These are phyloP conservation scores for Sugiyamaella chiloensis DNA, from an alignment of 805 yeast genomes.

Conservation along the genomic window DNA sequence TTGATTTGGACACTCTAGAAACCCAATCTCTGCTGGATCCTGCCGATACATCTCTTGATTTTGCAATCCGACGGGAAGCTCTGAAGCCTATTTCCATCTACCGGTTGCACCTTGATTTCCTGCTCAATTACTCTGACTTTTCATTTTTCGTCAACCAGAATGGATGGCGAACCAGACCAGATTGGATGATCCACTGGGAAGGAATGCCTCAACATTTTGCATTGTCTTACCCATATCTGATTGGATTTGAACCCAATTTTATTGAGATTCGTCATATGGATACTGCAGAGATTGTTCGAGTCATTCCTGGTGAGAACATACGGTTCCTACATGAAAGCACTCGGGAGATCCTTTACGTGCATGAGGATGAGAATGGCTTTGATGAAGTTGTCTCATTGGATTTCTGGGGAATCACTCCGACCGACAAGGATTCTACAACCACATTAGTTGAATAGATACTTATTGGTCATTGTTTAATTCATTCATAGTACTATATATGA, in stretches of 20 bases:
- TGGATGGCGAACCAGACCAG: conserved; percentile 94
- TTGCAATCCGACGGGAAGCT: conserved; percentile 78
- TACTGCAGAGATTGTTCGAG: conserved; percentile 77
- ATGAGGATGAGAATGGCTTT: conserved; percentile 84
- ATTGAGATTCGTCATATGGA: conserved; percentile 92
- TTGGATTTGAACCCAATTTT: conserved; percentile 86
- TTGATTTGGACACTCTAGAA: conserved; percentile 75
- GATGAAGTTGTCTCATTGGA: conserved; percentile 92
- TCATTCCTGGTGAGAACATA: conserved; percentile 90
- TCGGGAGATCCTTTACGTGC: conserved; percentile 89
- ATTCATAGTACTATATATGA: too few relatives aligned
- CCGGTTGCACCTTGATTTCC: conserved; percentile 81
- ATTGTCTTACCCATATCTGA: conserved; percentile 86
- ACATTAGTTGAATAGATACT: conserved; percentile 2
- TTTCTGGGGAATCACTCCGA: conserved; percentile 56
- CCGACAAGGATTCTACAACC: conserved; percentile 3
- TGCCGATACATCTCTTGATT: conserved; percentile 96
- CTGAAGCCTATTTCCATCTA: conserved; percentile 90
- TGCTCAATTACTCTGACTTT: conserved; percentile 86
- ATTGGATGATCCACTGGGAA: conserved; percentile 96
- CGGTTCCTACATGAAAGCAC: conserved; percentile 84
- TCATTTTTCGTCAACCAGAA: conserved; percentile 91
- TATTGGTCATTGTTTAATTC: too few relatives aligned
- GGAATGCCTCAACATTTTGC: conserved; percentile 92
- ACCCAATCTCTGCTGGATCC: conserved; percentile 91